Evolutionary conservation across 2,329 filamentous ascomycete genomes (phyloP), one percentile per base, ranked within the genome.

Genomic region (Scedosporium minutisporum): DNA sequence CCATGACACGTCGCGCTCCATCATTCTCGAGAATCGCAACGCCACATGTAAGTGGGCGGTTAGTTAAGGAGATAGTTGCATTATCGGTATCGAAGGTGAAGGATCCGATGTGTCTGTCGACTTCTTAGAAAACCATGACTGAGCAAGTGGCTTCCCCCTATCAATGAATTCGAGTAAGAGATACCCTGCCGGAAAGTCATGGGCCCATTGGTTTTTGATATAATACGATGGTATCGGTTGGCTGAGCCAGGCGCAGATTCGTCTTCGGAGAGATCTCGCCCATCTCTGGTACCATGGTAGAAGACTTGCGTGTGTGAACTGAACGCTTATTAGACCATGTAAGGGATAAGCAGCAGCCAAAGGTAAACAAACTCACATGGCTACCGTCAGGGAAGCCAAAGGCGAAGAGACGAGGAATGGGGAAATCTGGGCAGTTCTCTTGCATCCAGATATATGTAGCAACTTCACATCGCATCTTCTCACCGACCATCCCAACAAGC

Each of bases 401-500:
- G 1, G 67, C 68, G 58, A 67, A 68, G 18, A 70, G 63, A 25
- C 64, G 62, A 42, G 68, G 68, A 55, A 70, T 69, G 18, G 65
- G 68, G 18, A 70, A 65, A 27, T 64, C 62, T 33, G 68, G 64
- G 58, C 69, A 72, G 55, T 69, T 51, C 51, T 69, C 59, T 61
- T 70, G 65, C 42, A 72, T 64, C 68, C 67, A 72, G 1, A 60
- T 46, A 46, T 70, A 71, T 4, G 69, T 63, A 10, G 62, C 69
- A 3, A 69, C 66, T 58, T 72, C 69, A 16, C 62, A 64, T 23
- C 67, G 7, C 4, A 79, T 18, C 69, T 80, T 80, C 68, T 80
- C 77, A 33, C 79, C 73, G 12, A 72, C 70, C 51, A 72, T 77
- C 12, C 76, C 77, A 10, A 3, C 25, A 5, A 27, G 25, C 25